Conservation (phyloP, 2,329 filamentous ascomycete genomes). For the Exophiala oligosperma region DNA sequence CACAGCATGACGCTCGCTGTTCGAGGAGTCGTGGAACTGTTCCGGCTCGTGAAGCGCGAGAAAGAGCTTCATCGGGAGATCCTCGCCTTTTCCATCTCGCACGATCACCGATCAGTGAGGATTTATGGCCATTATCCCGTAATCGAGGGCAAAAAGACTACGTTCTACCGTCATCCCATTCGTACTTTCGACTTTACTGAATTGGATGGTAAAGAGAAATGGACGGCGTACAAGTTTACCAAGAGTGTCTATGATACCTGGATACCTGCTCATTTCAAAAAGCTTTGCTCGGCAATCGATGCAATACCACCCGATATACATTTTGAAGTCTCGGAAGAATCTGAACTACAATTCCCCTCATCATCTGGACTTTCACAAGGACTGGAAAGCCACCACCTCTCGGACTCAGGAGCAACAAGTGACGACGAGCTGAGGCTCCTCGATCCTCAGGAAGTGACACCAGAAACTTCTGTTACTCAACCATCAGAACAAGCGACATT, state of each 20-base stretch:
- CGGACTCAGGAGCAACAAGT: slow-evolving; percentile 6
- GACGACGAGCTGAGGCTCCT: slow-evolving; percentile 3
- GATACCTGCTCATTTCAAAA: slow-evolving; percentile 39
- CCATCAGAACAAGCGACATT: slow-evolving; percentile 3
- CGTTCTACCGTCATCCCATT: slow-evolving; percentile 43
- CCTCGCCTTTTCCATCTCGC: neutral
- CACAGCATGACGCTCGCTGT: slow-evolving; percentile 37
- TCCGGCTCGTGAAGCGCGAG: slow-evolving; percentile 34
- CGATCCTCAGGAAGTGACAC: slow-evolving; percentile 5
- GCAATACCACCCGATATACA: slow-evolving; percentile 9
- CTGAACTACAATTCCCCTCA: slow-evolving; percentile 1
- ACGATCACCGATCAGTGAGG: slow-evolving; percentile 32
- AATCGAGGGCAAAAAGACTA: slow-evolving; percentile 34
- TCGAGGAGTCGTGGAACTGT: slow-evolving; percentile 42
- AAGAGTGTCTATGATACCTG: slow-evolving; percentile 40
- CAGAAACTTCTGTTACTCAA: slow-evolving; percentile 12
- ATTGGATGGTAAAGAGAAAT: slow-evolving; percentile 41
- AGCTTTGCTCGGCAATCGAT: slow-evolving; percentile 40
- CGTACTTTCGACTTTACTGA: too few relatives aligned
- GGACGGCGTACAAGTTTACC: slow-evolving; percentile 39
- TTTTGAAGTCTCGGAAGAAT: slow-evolving; percentile 12
- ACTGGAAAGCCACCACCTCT: slow-evolving; percentile 5
- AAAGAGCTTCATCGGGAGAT: slow-evolving; percentile 21
- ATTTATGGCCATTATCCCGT: slow-evolving; percentile 47
- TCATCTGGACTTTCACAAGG: neutral